phyloP scores from a whole-genome alignment of 1,139 yeast species.

The Yamadazyma dushanensis region DNA sequence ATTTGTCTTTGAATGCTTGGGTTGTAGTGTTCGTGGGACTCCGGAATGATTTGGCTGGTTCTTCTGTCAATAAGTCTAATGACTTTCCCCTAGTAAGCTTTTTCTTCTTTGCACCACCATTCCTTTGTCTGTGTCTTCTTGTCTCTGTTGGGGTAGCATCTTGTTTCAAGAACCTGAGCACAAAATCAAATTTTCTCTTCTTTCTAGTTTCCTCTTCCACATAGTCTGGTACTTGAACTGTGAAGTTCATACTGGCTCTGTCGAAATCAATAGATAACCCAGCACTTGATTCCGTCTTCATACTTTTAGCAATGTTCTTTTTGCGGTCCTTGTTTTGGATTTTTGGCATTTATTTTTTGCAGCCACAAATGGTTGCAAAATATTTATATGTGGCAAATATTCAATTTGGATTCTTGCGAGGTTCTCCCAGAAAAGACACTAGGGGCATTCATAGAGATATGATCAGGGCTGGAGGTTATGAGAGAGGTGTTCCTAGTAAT shows the following conservation, averaged over 20 bases:
- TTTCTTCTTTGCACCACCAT: not conserved
- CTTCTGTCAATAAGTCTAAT: constrained; percentile 3
- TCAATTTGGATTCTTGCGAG: not conserved
- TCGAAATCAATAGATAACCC: constrained; percentile 8
- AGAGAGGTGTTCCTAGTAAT: no score
- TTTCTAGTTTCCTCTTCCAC: not conserved
- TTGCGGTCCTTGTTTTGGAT: no score
- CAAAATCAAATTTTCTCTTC: not conserved
- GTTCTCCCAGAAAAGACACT: no score
- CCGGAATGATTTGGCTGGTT: not conserved
- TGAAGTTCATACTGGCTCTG: constrained; percentile 9
- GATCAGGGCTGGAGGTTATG: no score
- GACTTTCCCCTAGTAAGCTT: constrained; percentile 3
- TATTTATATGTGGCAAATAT: not conserved
- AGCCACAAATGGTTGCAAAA: not conserved
- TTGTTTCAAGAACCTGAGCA: constrained; percentile 3
- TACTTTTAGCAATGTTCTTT: constrained; percentile 2
- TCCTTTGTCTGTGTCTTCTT: not conserved
- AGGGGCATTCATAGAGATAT: no score
- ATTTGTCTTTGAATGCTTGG: not conserved
- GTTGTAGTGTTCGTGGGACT: not conserved
- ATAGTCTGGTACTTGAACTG: constrained; percentile 3
- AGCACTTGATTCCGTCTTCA: constrained; percentile 1
- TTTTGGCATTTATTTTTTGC: not conserved
- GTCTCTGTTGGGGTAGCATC: not conserved